Base-by-base conservation (phyloP, 2,329 filamentous ascomycete genomes). In the Diplodia scrobiculata region DNA sequence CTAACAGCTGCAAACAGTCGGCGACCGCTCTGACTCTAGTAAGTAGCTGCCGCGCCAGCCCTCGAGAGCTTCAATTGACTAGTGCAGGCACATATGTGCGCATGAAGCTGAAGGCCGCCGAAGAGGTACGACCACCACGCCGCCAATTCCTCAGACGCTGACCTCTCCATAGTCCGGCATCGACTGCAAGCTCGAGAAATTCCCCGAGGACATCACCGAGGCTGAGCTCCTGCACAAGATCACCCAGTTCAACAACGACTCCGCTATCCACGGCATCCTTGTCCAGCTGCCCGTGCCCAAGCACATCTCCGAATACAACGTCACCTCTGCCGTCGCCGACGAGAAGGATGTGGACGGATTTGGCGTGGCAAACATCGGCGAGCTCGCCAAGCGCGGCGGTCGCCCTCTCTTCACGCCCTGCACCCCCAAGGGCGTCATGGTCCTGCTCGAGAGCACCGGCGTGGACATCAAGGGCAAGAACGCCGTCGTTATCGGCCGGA, bases 321-420 rank as follows among this genome's bases (percentile, higher is more conserved):
- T 99, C 74, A 99, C 95, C 36, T 96, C 92, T 58, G 89, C 92
- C 21, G 95, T 99, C 19, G 85, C 91, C 51, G 90, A 94, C 73
- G 91, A 95, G 79, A 99, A 99, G 81, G 95, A 99, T 82, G 95
- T 99, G 62, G 95, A 99, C 79, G 95, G 95, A 63, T 99, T 99
- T 75, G 94, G 95, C 66, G 89, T 92, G 66, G 86, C 85, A 74
- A 99, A 97, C 81, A 97, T 99, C 76, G 95, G 95, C 70, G 94
- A 98, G 82, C 86, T 99, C 72, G 93, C 95, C 73, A 99, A 99
- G 85, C 89, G 92, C 72, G 94, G 95, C 60, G 95, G 95, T 52
- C 87, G 86, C 70, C 95, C 95, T 54, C 84, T 91, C 68, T 99
- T 99, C 80, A 87, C 91, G 51, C 95, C 95, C 54, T 99, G 95